Base-by-base conservation (phyloP, 2,329 filamentous ascomycete genomes). In the Hymenoscyphus repandus region DNA sequence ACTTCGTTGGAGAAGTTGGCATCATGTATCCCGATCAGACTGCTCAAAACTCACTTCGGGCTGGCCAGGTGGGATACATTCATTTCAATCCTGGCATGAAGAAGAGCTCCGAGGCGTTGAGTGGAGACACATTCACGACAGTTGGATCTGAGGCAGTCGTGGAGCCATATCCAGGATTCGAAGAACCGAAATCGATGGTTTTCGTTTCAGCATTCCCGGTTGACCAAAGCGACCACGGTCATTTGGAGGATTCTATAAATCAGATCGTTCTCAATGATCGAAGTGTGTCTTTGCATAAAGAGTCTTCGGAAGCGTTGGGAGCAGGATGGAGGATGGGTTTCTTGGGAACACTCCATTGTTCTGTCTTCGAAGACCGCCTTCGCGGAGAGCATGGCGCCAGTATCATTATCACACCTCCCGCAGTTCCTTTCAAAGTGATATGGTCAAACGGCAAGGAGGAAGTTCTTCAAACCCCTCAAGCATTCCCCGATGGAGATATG, bases 31-130 rank as follows among this genome's bases (percentile, higher is more conserved):
- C 93, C 0, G 77, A 88, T 39, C 88, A 91, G 63, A 92, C 87
- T 0, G 82, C 91, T 0, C 90, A 96, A 69, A 82, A 78, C 1
- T 75, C 83, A 6, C 74, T 99, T 47, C 84, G 90, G 3, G 92
- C 93, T 0, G 93, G 93, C 1, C 93, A 99, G 70, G 90, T 99
- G 2, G 93, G 93, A 45, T 99, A 99, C 65, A 83, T 99, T 38
- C 90, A 86, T 71, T 97, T 99, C 75, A 99, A 96, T 65, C 93
- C 93, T 0, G 93, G 92, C 49, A 99, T 99, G 93, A 97, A 97
- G 74, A 84, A 81, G 60, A 95, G 91, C 51, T 86, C 95, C 66
- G 93, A 99, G 65, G 92, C 93, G 45, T 95, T 96, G 69, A 85
- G 97, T 27, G 93, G 93, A 45, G 93, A 99, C 64, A 99, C 93